Evolutionary conservation across 805 yeast species (phyloP), one percentile per base, ranked within the genome.

Genomic region (Wickerhamomyces alni): DNA sequence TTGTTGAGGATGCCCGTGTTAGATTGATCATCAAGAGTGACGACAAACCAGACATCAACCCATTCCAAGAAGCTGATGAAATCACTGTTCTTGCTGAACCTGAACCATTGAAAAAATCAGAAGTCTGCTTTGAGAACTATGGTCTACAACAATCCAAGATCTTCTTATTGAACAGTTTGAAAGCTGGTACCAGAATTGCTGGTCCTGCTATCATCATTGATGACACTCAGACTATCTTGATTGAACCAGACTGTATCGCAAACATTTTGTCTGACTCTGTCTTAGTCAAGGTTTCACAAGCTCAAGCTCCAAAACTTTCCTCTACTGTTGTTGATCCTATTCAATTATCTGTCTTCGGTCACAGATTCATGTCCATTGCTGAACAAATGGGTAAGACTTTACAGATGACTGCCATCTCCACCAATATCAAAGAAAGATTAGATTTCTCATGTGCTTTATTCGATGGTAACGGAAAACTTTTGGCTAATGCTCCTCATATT

Each of bases 281-380:
- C n/a, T 67, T 76, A 22, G 65, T 84, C 37, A 59, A 50, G 36
- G 45, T 60, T 10, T 45, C 35, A 37, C 39, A 40, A 15, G 42
- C 41, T 5, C 38, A 46, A 29, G 21, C 35, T 17, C 21, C 43
- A 1, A 42, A 48, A 16, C 54, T 54, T 24, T 42, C 60, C 8
- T 57, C 65, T 6, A 47, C 57, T 17, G 51, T 50, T 17, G 62
- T 81, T 30, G 89, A 86, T 50, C 93, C 93, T 1, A 75, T 86
- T 26, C 64, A 78, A 46, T 59, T 86, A 30, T 82, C 94, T 0
- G 81, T 86, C 18, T 86, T 86, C 61, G 82, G 87, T 26, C 88
- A 85, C 58, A 67, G 94, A 44, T 86, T 86, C 58, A 85, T 86
- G 91, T 87, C 87, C 46, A 85, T 87, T 58, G 95, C 95, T 8